Evolutionary conservation across 345 rosid species (phyloP).

Genomic region (Lepidium didymum): DNA sequence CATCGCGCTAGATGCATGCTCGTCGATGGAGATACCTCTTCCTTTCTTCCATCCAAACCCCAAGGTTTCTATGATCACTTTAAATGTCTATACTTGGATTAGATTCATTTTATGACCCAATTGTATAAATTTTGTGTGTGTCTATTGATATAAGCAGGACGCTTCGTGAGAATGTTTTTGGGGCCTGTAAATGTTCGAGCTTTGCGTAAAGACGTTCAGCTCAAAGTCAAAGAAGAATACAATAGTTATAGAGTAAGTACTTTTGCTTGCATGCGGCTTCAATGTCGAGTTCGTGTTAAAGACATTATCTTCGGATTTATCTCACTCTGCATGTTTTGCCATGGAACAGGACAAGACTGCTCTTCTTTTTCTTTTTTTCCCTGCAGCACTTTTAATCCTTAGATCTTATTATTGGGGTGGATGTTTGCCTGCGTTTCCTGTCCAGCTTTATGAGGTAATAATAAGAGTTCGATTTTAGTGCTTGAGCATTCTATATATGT

Average conservation of each 20-base stretch:
- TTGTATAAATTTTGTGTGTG: neutral
- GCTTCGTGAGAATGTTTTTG: conserved; percentile 71
- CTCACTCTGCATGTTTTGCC: neutral
- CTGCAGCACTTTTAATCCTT: conserved; percentile 57
- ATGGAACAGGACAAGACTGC: conserved; percentile 90
- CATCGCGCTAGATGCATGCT: conserved; percentile 66
- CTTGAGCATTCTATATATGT: neutral
- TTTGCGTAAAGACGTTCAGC: conserved; percentile 68
- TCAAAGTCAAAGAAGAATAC: conserved; percentile 97
- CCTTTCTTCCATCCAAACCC: conserved; percentile 64
- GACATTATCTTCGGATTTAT: neutral
- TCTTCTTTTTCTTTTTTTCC: conserved; percentile 85
- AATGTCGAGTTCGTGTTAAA: neutral
- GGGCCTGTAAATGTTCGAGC: conserved; percentile 97
- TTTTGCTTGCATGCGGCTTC: conserved; percentile 3
- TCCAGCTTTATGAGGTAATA: conserved; percentile 83
- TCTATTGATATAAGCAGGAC: conserved; percentile 32
- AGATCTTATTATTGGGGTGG: conserved; percentile 86
- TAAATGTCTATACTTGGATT: neutral
- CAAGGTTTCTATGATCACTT: conserved; percentile 44
- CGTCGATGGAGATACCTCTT: conserved; percentile 76
- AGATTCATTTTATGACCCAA: neutral
- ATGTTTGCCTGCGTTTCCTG: conserved; percentile 93
- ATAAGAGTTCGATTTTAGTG: neutral
- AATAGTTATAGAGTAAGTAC: conserved; percentile 71